phyloP scores from a whole-genome alignment of 441 rosid genomes.

The Erysimum pusillum region DNA sequence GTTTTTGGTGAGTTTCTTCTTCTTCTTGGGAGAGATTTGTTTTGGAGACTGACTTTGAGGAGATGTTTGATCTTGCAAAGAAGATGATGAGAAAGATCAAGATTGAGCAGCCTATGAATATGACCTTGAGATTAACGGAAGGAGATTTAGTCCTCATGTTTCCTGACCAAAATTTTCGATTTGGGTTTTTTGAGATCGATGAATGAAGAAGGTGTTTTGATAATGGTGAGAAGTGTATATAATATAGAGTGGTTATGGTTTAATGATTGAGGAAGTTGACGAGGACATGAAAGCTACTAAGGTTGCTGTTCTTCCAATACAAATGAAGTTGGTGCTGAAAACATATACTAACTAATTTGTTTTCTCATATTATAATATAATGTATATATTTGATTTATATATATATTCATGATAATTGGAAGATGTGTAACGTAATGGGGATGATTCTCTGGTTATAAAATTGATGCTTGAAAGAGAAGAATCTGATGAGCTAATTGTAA shows the following conservation, averaged over 20 bases:
- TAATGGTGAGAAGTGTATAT: constrained; percentile 17
- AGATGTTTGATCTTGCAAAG: constrained; percentile 54
- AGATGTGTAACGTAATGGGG: constrained; percentile 46
- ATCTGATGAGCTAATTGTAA: constrained; percentile 23
- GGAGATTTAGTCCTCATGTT: constrained; percentile 58
- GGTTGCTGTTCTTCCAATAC: constrained; percentile 42
- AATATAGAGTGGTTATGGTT: constrained; percentile 17
- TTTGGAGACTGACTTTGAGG: constrained; percentile 42
- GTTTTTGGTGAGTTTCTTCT: neutral
- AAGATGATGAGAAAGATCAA: constrained; percentile 62
- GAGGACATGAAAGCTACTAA: constrained; percentile 51
- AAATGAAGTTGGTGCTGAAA: constrained; percentile 43
- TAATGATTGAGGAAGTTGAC: constrained; percentile 51
- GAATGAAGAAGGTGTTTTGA: constrained; percentile 19
- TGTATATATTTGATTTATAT: neutral
- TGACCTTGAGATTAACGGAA: constrained; percentile 63
- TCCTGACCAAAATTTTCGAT: neutral
- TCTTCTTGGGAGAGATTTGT: constrained; percentile 48
- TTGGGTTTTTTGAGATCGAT: neutral
- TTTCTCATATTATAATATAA: constrained; percentile 10
- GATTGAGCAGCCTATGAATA: constrained; percentile 58
- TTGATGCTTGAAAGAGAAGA: constrained; percentile 39
- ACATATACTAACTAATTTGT: constrained; percentile 35
- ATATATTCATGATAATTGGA: constrained; percentile 28
- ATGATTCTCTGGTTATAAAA: constrained; percentile 1